Conservation (phyloP, 2,329 filamentous ascomycete genomes). For the Monosporascus sp. region DNA sequence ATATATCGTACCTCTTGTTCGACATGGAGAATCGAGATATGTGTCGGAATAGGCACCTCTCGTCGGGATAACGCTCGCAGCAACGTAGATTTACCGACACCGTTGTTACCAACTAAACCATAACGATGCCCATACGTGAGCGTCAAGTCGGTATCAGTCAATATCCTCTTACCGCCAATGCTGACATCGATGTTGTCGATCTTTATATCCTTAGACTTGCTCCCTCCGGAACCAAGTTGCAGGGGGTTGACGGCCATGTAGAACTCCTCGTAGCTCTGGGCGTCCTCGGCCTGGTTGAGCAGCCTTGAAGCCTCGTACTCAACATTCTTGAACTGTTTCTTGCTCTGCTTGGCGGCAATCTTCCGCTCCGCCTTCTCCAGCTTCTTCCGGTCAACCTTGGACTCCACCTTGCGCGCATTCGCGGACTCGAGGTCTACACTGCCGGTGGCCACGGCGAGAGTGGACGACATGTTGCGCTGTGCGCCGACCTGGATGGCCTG, state of each 20-base stretch:
- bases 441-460: conserved; percentile 77
- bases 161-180: conserved; percentile 81
- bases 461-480: conserved; percentile 94
- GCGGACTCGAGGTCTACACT: conserved; percentile 91
- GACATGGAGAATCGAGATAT: conserved; percentile 98
- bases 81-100: conserved; percentile 96
- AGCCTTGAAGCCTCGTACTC: conserved; percentile 94
- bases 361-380: conserved; percentile 97
- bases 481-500: conserved; percentile 93
- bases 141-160: conserved; percentile 85
- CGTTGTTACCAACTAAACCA: conserved; percentile 97
- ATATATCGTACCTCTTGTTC: conserved; percentile 79
- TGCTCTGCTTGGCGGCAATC: conserved; percentile 96
- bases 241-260: conserved; percentile 99
- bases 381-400: conserved; percentile 97
- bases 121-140: conserved; percentile 90
- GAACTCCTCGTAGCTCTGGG: conserved; percentile 97
- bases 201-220: conserved; percentile 99
- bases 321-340: conserved; percentile 97
- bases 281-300: conserved; percentile 73
- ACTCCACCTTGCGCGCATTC: conserved; percentile 90
- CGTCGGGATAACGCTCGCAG: conserved; percentile 84
- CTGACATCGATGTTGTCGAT: conserved; percentile 93
- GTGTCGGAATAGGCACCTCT: conserved; percentile 91
- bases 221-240: conserved; percentile 67